Conservation (phyloP, 1,284 basidiomycete genomes). For the Malassezia sympodialis region DNA sequence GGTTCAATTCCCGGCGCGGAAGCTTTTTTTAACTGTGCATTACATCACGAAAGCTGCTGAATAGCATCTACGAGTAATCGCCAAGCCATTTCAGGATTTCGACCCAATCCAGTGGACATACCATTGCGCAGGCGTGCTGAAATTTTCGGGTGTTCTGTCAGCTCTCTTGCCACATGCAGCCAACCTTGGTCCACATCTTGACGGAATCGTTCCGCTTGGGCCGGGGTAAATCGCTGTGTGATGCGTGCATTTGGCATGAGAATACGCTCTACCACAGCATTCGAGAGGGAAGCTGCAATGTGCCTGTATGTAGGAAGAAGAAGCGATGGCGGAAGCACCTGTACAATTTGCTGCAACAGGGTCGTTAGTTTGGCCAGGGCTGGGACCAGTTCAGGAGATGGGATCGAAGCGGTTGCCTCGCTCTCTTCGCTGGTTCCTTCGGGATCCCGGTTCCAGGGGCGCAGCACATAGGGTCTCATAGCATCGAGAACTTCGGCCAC, state of each 20-base stretch:
- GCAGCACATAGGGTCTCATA: conserved; percentile 23
- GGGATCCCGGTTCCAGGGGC: conserved; percentile 21
- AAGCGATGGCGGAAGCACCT: conserved; percentile 22
- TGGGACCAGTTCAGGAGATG: conserved; percentile 31
- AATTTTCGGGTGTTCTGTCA: conserved; percentile 3
- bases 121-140: neutral
- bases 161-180: conserved; percentile 27
- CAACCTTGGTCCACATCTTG: conserved; percentile 31
- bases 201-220: conserved; percentile 17
- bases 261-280: conserved; percentile 31
- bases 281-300: conserved; percentile 18
- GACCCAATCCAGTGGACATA: conserved; percentile 18
- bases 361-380: conserved; percentile 29
- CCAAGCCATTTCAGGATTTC: conserved; percentile 27
- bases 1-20: conserved; percentile 24
- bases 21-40: conserved; percentile 16
- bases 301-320: conserved; percentile 30
- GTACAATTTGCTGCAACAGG: conserved; percentile 28
- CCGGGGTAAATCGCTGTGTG: conserved; percentile 5
- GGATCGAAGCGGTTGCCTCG: conserved; percentile 12
- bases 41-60: neutral
- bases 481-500: conserved; percentile 31
- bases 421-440: neutral
- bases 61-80: conserved; percentile 13
- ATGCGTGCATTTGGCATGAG: conserved; percentile 27